Evolutionary conservation across 1,284 basidiomycete species (phyloP).

Genomic region (Trichosporon sp.): DNA sequence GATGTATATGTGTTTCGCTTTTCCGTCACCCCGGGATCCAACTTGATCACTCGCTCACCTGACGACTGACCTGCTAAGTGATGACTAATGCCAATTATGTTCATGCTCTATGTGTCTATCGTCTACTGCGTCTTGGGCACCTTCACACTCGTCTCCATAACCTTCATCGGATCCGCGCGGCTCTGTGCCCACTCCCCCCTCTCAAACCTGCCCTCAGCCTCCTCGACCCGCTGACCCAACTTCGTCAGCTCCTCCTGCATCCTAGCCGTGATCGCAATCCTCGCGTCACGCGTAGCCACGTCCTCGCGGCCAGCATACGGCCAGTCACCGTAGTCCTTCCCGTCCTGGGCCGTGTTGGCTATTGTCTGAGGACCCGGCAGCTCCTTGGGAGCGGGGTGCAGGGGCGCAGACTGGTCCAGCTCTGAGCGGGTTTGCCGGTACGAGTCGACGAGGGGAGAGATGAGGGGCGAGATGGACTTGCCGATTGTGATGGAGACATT

Average conservation of each 20-base stretch:
- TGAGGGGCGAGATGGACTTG: conserved; percentile 43
- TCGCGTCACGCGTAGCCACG: conserved; percentile 29
- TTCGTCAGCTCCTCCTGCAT: conserved; percentile 45
- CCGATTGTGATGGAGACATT: conserved; percentile 53
- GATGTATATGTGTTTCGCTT: conserved; percentile 12
- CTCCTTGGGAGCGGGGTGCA: conserved; percentile 37
- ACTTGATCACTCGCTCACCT: too few relatives aligned
- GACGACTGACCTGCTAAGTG: too few relatives aligned
- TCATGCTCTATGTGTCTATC: background rate
- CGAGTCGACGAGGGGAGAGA: conserved; percentile 48
- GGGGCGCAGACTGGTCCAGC: background rate
- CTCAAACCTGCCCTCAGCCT: conserved; percentile 51
- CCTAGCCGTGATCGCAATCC: conserved; percentile 41
- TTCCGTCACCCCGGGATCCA: too few relatives aligned
- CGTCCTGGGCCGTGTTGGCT: conserved; percentile 33
- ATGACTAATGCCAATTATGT: background rate
- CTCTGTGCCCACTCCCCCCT: conserved; percentile 49
- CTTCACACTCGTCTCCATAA: background rate
- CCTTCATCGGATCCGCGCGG: conserved; percentile 14
- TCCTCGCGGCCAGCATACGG: conserved; percentile 32
- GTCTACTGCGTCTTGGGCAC: background rate
- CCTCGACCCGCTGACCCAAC: conserved; percentile 51
- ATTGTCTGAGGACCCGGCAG: conserved; percentile 40
- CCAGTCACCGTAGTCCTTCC: conserved; percentile 22
- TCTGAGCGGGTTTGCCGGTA: conserved; percentile 35